phyloP scores from a whole-genome alignment of 768 basidiomycete species.

The Xerocomellus amylosporus region DNA sequence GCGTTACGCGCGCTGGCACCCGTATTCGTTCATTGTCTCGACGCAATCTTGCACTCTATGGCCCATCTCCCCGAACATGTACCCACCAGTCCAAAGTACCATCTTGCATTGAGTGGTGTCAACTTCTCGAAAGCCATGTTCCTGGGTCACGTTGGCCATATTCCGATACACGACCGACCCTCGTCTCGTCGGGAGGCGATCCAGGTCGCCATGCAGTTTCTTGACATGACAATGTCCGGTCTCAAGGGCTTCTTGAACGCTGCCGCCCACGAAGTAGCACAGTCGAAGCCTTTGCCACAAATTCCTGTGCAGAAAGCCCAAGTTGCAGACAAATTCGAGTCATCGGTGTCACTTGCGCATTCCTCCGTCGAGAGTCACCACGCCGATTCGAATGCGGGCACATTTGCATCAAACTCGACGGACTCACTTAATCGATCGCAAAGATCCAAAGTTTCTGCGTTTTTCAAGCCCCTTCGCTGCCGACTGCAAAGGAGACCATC shows the following conservation, averaged over 20 bases:
- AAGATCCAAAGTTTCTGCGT: slow-evolving; percentile 13
- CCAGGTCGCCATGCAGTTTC: slow-evolving; percentile 21
- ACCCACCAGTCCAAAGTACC: slow-evolving; percentile 20
- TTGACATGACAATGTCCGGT: slow-evolving; percentile 32
- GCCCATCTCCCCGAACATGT: slow-evolving; percentile 21
- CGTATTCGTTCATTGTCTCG: slow-evolving; percentile 24
- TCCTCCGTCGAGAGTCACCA: slow-evolving; percentile 5
- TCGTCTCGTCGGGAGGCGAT: slow-evolving; percentile 12
- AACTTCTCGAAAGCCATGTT: slow-evolving; percentile 24
- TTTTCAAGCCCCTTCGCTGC: slow-evolving; percentile 18
- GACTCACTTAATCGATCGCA: background rate
- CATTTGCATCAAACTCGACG: background rate
- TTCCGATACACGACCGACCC: slow-evolving; percentile 2
- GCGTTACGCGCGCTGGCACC: slow-evolving; percentile 29
- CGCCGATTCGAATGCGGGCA: background rate
- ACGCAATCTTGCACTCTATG: slow-evolving; percentile 29
- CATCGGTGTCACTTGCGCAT: background rate
- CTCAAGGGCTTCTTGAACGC: slow-evolving; percentile 33
- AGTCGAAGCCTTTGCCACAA: slow-evolving; percentile 28
- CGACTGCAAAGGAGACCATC: slow-evolving; percentile 6
- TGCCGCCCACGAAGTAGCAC: slow-evolving; percentile 28
- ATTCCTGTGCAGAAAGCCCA: slow-evolving; percentile 12
- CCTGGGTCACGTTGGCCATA: slow-evolving; percentile 16
- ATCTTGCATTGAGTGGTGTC: slow-evolving; percentile 20
- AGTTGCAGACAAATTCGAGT: slow-evolving; percentile 1